Percentiles rank a stretch among this genome's conserved stretches.
These are phyloP conservation scores for Lophiostoma macrostomum DNA, from an alignment of 495 filamentous ascomycete species.

Conservation along the genomic window DNA sequence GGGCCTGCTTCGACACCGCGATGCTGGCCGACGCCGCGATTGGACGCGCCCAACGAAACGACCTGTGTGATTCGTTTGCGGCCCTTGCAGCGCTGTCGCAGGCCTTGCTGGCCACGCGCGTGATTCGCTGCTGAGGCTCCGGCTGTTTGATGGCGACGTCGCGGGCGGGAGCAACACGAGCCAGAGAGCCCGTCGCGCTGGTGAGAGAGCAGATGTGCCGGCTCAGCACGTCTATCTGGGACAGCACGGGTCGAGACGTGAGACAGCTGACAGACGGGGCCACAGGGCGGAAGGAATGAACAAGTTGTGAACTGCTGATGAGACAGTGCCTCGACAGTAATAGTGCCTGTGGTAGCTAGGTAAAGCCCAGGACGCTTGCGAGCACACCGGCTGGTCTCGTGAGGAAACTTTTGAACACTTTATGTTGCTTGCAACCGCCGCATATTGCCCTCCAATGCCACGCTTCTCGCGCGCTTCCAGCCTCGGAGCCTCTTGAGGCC, in stretches of 20 bases:
- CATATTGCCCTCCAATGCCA: constrained; percentile 14
- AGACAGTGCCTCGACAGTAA: background rate
- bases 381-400: constrained; percentile 5
- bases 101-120: background rate
- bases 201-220: background rate
- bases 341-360: background rate
- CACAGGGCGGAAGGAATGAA: background rate
- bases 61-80: constrained; percentile 30
- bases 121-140: constrained; percentile 4
- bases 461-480: constrained; percentile 34
- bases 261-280: constrained; percentile 20
- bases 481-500: constrained; percentile 14
- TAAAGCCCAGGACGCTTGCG: constrained; percentile 13
- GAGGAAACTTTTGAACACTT: constrained; percentile 19
- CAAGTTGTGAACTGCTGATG: constrained; percentile 10
- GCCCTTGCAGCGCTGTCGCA: constrained; percentile 28
- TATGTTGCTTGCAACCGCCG: constrained; percentile 33
- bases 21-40: constrained; percentile 3
- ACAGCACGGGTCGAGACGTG: constrained; percentile 5
- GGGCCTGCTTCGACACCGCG: constrained; percentile 6
- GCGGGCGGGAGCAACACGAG: constrained; percentile 23
- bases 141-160: constrained; percentile 29
- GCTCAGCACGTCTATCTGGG: constrained; percentile 10
- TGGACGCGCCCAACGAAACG: constrained; percentile 30
- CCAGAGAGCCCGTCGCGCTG: background rate